Percentiles rank a stretch among this genome's conserved stretches.
Evolutionary conservation across 148 eudicot genomes (phyloP).

Genomic region (Bassia scoparia): DNA sequence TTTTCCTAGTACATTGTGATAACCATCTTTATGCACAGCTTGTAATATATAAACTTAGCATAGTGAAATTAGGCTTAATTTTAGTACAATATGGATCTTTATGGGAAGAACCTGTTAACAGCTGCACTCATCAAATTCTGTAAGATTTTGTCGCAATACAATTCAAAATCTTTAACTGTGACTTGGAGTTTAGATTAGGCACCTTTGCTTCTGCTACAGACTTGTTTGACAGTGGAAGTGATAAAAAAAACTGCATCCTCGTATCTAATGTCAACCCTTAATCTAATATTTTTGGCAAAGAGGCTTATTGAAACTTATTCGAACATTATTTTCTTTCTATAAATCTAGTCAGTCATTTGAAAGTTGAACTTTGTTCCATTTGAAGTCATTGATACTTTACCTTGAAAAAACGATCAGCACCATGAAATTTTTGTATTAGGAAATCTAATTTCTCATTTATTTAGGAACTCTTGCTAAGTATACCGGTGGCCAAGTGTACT

Average conservation of each 20-base stretch:
- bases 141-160: not conserved
- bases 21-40: not conserved
- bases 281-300: not conserved
- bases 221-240: not conserved
- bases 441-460: not conserved
- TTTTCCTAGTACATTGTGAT: not conserved
- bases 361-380: constrained; percentile 6
- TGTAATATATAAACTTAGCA: not conserved
- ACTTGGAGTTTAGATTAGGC: not conserved
- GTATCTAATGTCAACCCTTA: not conserved
- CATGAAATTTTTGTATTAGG: not conserved
- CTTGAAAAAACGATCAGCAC: constrained; percentile 6
- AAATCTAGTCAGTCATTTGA: not conserved
- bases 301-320: not conserved
- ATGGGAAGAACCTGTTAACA: not conserved
- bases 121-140: not conserved
- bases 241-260: not conserved
- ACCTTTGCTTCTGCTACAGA: not conserved
- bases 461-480: constrained; percentile 90
- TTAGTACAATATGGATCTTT: not conserved
- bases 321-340: not conserved
- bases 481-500: constrained; percentile 91
- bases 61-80: not conserved
- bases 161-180: not conserved
- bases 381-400: not conserved